These are phyloP conservation scores for Sanghuangporus sanghuang DNA, from an alignment of 1,284 basidiomycete species.

Conservation along the genomic window DNA sequence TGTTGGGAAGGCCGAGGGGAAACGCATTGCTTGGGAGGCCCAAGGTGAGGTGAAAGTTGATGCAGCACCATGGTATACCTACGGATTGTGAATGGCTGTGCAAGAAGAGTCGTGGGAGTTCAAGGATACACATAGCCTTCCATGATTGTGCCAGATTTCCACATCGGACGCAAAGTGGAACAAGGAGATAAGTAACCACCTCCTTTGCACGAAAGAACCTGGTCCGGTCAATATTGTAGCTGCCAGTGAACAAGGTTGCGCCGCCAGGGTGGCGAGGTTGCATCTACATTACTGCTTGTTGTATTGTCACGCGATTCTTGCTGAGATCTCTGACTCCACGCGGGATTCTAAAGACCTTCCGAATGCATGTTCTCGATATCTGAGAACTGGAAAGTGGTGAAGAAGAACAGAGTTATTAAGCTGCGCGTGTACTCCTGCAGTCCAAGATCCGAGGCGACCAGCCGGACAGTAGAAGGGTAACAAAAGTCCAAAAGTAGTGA, in stretches of 20 bases:
- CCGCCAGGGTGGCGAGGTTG: background rate
- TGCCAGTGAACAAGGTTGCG: background rate
- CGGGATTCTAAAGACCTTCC: background rate
- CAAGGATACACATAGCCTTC: background rate
- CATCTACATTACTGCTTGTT: background rate
- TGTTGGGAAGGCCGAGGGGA: background rate
- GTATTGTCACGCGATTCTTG: background rate
- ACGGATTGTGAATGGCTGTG: background rate
- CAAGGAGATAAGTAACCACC: slow-evolving; percentile 9
- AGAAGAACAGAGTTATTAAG: background rate
- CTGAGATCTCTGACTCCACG: background rate
- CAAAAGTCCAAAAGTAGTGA: background rate
- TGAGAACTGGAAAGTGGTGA: background rate
- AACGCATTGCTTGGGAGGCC: background rate
- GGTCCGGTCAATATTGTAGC: slow-evolving; percentile 2
- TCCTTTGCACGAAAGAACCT: background rate
- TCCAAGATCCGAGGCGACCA: background rate
- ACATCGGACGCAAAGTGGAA: background rate
- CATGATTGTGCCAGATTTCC: background rate
- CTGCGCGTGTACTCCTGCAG: background rate
- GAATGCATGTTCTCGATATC: background rate
- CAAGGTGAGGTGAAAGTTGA: background rate
- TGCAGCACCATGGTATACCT: no score
- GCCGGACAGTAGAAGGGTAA: background rate
- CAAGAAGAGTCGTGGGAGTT: background rate